Evolutionary conservation across 768 basidiomycete species (phyloP).

Genomic region (Mycena vitilis): DNA sequence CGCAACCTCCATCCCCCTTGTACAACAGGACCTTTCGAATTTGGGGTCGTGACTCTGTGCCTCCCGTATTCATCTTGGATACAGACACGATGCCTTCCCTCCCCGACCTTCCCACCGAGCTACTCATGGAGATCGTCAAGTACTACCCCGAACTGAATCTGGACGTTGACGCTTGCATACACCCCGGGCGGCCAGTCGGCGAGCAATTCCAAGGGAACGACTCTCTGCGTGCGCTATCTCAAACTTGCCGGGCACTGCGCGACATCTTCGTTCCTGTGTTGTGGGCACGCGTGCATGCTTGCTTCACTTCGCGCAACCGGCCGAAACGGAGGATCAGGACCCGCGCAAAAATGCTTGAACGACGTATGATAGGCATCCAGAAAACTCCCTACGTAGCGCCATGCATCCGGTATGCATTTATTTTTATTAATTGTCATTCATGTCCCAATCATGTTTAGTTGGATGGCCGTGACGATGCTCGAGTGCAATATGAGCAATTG

Average conservation of each 20-base stretch:
- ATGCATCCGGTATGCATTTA: background rate
- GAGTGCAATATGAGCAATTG: conserved; percentile 19
- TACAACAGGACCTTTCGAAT: too few species aligned
- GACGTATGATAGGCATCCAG: too few species aligned
- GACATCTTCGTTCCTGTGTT: too few species aligned
- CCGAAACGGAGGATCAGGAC: too few species aligned
- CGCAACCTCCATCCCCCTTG: too few species aligned
- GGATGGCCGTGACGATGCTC: conserved; percentile 5
- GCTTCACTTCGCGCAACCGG: too few species aligned
- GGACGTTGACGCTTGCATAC: background rate
- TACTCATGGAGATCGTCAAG: conserved; percentile 20
- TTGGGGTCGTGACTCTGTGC: too few species aligned
- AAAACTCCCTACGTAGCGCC: too few species aligned
- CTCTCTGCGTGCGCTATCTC: background rate
- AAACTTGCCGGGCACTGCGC: too few species aligned
- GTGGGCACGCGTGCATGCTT: too few species aligned
- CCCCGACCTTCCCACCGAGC: conserved; percentile 27
- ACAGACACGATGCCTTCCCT: conserved; percentile 13
- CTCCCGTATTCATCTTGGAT: too few species aligned
- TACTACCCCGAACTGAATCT: conserved; percentile 14
- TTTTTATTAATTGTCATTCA: background rate
- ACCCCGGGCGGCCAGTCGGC: background rate
- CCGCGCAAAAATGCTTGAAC: too few species aligned
- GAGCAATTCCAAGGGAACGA: conserved; percentile 13
- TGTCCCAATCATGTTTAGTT: background rate